Evolutionary conservation across 495 filamentous ascomycete genomes (phyloP), one percentile per base, ranked within the genome.

Genomic region (Aspergillus baeticus): DNA sequence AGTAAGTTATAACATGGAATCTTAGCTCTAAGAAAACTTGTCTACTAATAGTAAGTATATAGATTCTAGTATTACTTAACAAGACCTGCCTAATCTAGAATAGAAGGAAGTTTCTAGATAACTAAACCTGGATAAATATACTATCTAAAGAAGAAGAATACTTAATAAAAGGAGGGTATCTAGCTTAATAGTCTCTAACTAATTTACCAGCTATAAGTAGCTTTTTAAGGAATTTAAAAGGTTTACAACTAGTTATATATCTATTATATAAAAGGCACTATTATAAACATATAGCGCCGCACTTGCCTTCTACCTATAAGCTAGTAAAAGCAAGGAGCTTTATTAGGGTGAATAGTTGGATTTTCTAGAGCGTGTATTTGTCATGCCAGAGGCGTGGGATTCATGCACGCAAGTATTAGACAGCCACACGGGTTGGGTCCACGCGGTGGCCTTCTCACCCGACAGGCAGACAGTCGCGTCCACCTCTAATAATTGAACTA

Each of bases 171-270:
- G n/a, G n/a, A n/a, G n/a, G n/a, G n/a, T n/a, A n/a, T n/a, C n/a
- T n/a, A n/a, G n/a, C n/a, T n/a, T n/a, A n/a, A n/a, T n/a, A n/a
- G n/a, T n/a, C n/a, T n/a, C n/a, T n/a, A n/a, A n/a, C n/a, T n/a
- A n/a, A n/a, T n/a, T n/a, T n/a, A n/a, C n/a, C n/a, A n/a, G n/a
- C n/a, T n/a, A n/a, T n/a, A n/a, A n/a, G n/a, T n/a, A n/a, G n/a
- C n/a, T n/a, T n/a, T 55, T 55, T 22, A 55, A 55, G 41, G 53
- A 55, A 15, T 15, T 22, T 23, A 29, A 55, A 17, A 55, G 53
- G 18, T 55, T 55, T 48, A 29, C 43, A 15, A 55, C 20, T 48
- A 36, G 6, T 29, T 21, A 55, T 48, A 29, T 1, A 3, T n/a
- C 13, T 8, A 55, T 55, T 17, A 55, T 55, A 47, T 42, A 55